phyloP scores from a whole-genome alignment of 306 rosid genomes.

The Corylus heterophylla region DNA sequence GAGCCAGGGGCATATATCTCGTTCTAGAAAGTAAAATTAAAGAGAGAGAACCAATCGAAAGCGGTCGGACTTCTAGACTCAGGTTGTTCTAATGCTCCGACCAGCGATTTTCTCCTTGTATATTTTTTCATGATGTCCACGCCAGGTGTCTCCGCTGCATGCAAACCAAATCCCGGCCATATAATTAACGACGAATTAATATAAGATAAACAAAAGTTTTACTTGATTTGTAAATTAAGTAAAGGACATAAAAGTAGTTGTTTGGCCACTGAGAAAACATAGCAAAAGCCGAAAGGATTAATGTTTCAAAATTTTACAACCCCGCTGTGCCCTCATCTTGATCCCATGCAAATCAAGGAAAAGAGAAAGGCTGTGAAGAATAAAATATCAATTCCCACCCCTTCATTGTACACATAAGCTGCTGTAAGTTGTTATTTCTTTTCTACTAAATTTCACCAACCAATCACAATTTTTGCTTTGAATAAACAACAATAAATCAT shows the following conservation, averaged over 20 bases:
- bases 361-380: background rate
- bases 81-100: conserved; percentile 28
- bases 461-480: background rate
- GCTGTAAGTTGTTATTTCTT: background rate
- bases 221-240: background rate
- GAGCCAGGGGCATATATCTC: background rate
- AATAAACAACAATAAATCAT: background rate
- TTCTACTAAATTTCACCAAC: background rate
- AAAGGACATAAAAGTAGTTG: background rate
- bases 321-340: background rate
- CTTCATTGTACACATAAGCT: background rate
- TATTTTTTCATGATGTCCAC: conserved; percentile 53
- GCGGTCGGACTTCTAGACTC: conserved; percentile 48
- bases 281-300: background rate
- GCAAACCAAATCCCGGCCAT: background rate
- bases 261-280: background rate
- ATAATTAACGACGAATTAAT: background rate
- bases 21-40: background rate
- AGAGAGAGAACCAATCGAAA: conserved; percentile 57
- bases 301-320: no score
- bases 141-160: conserved; percentile 60
- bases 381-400: background rate
- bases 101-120: conserved; percentile 51
- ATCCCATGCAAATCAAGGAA: background rate
- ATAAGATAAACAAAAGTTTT: background rate